Evolutionary conservation across 768 basidiomycete species (phyloP).

Genomic region (Serendipita sp.): DNA sequence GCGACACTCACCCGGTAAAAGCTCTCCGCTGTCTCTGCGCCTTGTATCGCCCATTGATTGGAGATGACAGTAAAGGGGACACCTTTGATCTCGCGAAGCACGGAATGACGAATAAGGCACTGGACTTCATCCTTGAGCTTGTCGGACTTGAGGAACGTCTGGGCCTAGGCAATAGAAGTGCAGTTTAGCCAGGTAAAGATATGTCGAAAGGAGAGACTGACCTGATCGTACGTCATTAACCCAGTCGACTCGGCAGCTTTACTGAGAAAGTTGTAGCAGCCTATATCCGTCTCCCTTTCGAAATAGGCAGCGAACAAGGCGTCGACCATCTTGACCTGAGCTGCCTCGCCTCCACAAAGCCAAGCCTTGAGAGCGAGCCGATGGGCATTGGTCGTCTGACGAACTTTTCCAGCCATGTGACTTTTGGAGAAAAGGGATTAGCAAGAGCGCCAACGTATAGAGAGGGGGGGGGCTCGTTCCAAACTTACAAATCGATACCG

Average conservation of each 20-base stretch:
- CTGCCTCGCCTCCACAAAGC: slow-evolving; percentile 38
- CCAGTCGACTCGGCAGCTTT: slow-evolving; percentile 37
- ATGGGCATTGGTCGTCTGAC: slow-evolving; percentile 53
- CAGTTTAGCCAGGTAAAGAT: slow-evolving; percentile 9
- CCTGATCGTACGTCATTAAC: slow-evolving; percentile 45
- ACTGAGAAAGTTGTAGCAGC: slow-evolving; percentile 40
- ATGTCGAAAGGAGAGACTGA: slow-evolving; percentile 19
- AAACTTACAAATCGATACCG: slow-evolving; percentile 38
- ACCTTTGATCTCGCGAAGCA: slow-evolving; percentile 51
- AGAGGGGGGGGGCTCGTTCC: background rate
- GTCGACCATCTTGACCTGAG: slow-evolving; percentile 40
- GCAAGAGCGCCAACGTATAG: background rate
- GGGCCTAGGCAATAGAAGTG: slow-evolving; percentile 26
- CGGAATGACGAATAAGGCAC: slow-evolving; percentile 42
- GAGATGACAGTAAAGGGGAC: slow-evolving; percentile 71
- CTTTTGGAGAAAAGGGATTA: slow-evolving; percentile 20
- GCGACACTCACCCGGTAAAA: slow-evolving; percentile 37
- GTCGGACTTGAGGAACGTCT: slow-evolving; percentile 46
- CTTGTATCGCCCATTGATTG: slow-evolving; percentile 59
- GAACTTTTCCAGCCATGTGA: slow-evolving; percentile 40
- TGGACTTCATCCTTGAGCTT: slow-evolving; percentile 50
- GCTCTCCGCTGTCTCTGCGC: slow-evolving; percentile 54
- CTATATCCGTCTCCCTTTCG: slow-evolving; percentile 46
- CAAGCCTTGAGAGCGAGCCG: slow-evolving; percentile 56
- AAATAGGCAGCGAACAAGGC: slow-evolving; percentile 51